Base-by-base conservation (phyloP, 208 protist genomes). In the Acanthamoeba castellanii region DNA sequence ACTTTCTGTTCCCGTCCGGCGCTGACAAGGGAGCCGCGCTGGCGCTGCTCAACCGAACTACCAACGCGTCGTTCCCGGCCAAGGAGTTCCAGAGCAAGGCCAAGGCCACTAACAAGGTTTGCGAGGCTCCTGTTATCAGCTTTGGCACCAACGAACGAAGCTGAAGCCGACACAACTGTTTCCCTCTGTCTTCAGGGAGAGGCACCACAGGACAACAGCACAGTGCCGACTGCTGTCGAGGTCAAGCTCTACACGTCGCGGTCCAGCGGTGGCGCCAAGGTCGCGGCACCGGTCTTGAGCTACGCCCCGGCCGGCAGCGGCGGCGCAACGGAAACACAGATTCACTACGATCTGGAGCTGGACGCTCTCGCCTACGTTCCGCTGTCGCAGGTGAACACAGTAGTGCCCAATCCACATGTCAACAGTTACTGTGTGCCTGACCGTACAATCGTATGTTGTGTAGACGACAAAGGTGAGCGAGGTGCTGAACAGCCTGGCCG, bases 171-270 rank as follows among this genome's bases (percentile, higher is more conserved):
- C 25, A 66, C 25, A 66, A 66, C 14, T 66, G 14, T 68, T 30
- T 3, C 18, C 14, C 22, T 27, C n/a, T 70, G 27, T 68, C 4
- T 70, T 1, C n/a, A 70, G 64, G 64, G 64, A 34, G 64, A 72
- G 16, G n/a, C 70, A 2, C 18, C 61, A 30, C 45, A 85, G 45
- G 78, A 85, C 47, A 18, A 9, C 25, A 42, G 3, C 30, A 34
- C 70, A 25, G 14, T n/a, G 18, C 47, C 47, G 2, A 57, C 45
- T 13, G 78, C 78, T 22, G 27, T 85, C 8, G 78, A 85, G 47
- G 47, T 85, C 25, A 85, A 85, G 78, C 37, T 85, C 78, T 85
- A 61, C 78, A 85, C 78, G 37, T 59, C 78, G 37, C 34, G 78
- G 11, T 85, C 78, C 20, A 25, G 61, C 61, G 47, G 16, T 34